These are phyloP conservation scores for Trametes cingulata DNA, from an alignment of 768 basidiomycete genomes.

Conservation along the genomic window DNA sequence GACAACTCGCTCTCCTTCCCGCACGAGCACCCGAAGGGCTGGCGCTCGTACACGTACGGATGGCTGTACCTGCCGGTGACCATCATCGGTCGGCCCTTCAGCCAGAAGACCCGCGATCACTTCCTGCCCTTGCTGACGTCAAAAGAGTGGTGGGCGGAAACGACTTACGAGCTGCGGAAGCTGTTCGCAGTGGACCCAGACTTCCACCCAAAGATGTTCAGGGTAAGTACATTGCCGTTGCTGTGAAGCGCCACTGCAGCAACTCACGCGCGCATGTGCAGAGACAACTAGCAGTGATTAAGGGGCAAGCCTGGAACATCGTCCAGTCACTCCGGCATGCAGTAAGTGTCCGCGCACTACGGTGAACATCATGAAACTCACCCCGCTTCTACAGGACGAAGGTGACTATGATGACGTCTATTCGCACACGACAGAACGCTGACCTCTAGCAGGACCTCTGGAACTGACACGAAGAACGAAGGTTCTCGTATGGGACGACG, in stretches of 20 bases:
- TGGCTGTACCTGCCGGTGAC: conserved; percentile 88
- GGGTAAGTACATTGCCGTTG: conserved; percentile 42
- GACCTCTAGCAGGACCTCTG: conserved; percentile 63
- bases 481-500: conserved; percentile 85
- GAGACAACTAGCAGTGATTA: conserved; percentile 90
- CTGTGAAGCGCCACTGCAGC: background rate
- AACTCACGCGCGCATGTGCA: conserved; percentile 30
- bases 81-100: conserved; percentile 83
- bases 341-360: conserved; percentile 43
- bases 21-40: conserved; percentile 83
- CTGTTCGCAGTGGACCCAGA: conserved; percentile 81
- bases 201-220: conserved; percentile 90
- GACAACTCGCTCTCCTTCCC: conserved; percentile 93
- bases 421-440: background rate
- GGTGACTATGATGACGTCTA: background rate
- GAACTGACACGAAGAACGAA: conserved; percentile 84
- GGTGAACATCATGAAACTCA: background rate
- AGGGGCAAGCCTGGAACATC: conserved; percentile 91
- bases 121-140: conserved; percentile 83
- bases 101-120: conserved; percentile 76
- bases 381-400: conserved; percentile 12
- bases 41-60: conserved; percentile 80
- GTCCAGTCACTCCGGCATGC: conserved; percentile 78
- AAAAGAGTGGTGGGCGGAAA: conserved; percentile 89
- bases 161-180: conserved; percentile 72